Evolutionary conservation across 1,139 yeast species (phyloP).

Genomic region (Kazachstania sp.): DNA sequence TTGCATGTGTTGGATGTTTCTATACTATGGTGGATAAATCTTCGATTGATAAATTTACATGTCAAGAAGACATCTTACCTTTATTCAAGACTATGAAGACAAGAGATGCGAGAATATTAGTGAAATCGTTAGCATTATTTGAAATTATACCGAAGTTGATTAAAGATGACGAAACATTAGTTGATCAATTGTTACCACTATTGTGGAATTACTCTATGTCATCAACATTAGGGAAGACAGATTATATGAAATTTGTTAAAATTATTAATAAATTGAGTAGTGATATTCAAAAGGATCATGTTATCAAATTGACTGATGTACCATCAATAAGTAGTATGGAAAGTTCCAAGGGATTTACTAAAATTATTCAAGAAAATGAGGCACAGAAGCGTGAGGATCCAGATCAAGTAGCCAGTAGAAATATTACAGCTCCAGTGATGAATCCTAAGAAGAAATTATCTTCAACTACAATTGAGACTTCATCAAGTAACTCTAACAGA

Average conservation of each 20-base stretch:
- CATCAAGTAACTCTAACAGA: not conserved
- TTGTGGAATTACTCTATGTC: constrained; percentile 42
- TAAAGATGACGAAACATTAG: constrained; percentile 33
- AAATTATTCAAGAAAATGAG: constrained; percentile 19
- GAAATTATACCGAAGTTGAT: constrained; percentile 36
- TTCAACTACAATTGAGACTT: not conserved
- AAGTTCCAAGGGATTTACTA: constrained; percentile 17
- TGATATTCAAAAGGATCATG: constrained; percentile 34
- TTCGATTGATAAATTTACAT: constrained; percentile 61
- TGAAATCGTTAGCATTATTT: constrained; percentile 48
- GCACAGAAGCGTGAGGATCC: constrained; percentile 13
- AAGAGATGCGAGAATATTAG: constrained; percentile 60
- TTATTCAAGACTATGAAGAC: constrained; percentile 67
- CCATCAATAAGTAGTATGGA: constrained; percentile 14
- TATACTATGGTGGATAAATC: constrained; percentile 48
- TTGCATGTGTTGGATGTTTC: constrained; percentile 60
- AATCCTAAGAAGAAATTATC: constrained; percentile 17
- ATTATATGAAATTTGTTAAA: constrained; percentile 35
- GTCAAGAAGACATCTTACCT: constrained; percentile 72
- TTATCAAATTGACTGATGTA: constrained; percentile 22
- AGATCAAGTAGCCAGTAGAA: constrained; percentile 19
- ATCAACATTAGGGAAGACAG: constrained; percentile 35
- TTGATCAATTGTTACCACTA: constrained; percentile 42
- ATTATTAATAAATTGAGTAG: constrained; percentile 33
- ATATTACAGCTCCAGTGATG: constrained; percentile 19